These are phyloP conservation scores for Solanum rostratum DNA, from an alignment of 257 asterid genomes.

Conservation along the genomic window DNA sequence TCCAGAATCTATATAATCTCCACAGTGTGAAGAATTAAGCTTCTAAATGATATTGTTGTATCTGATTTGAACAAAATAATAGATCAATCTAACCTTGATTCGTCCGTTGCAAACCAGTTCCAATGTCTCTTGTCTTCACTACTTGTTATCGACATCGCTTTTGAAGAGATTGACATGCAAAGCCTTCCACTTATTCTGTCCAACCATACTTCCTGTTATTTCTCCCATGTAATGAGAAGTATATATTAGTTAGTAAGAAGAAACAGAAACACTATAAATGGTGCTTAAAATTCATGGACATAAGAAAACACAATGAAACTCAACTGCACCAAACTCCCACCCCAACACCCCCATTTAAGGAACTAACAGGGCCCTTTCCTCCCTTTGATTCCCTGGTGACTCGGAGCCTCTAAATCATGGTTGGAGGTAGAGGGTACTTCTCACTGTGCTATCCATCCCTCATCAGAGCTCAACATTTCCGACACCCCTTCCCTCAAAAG, in stretches of 20 bases:
- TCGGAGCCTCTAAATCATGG: not conserved
- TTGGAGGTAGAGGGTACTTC: not conserved
- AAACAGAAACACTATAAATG: not conserved
- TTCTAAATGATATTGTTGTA: not conserved
- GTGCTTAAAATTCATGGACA: not conserved
- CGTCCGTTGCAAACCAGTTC: conserved; percentile 90
- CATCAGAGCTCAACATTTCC: not conserved
- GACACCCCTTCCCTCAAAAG: not conserved
- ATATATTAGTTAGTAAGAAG: not conserved
- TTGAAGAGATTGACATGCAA: conserved; percentile 87
- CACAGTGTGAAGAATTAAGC: not conserved
- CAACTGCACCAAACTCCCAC: not conserved
- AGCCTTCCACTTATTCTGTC: conserved; percentile 72
- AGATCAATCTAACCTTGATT: conserved; percentile 55
- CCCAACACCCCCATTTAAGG: not conserved
- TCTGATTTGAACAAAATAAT: not conserved
- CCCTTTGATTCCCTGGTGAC: not conserved
- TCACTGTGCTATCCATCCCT: not conserved
- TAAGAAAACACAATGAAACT: not conserved
- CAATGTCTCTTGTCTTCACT: conserved; percentile 93
- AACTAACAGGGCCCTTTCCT: not conserved
- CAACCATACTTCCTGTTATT: conserved; percentile 72
- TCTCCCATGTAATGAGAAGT: not conserved
- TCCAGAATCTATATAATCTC: not conserved
- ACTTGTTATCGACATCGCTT: conserved; percentile 81